Base-by-base conservation (phyloP, 225 moss, liverwort and hornwort genomes). In the Lunularia cruciata region DNA sequence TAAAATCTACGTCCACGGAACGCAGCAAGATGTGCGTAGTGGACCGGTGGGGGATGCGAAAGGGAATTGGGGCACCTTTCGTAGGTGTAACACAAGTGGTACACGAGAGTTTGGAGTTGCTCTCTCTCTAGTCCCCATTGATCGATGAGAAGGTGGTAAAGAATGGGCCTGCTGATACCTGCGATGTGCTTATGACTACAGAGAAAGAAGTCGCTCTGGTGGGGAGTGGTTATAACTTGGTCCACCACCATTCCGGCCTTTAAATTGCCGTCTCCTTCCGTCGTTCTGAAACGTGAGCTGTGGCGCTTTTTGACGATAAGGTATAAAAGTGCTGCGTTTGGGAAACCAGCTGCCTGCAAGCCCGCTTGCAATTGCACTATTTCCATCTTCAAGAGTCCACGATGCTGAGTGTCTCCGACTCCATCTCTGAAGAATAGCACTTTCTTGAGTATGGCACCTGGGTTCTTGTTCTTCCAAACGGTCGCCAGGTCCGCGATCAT, bases 21-120 rank as follows among this genome's bases (percentile, higher is more conserved):
- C 4, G 88, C 80, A 22, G 43, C 80, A 0, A 86, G 15, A 40
- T 84, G 84, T 4, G 86, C 84, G 47, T 86, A 89, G 43, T 80
- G 78, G 1, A 70, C 75, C 0, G 88, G 82, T 0, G 84, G 73
- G 0, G 61, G 57, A 8, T 82, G 55, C 0, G 89, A 81, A 3
- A 84, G 74, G 10, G 78, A 75, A n/a, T 38, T 51, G 0, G 67
- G 62, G 25, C 72, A 78, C 6, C 86, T 74, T 8, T 54, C 86
- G 65, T 54, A 84, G 0, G 76, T 60, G 25, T 86, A 80, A 55
- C 86, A 89, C 23, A 89, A 46, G 53, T 84, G 80, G 71, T 67
- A 82, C 22, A 82, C 75, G 4, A 84, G 48, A 23, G 73, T 68
- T 15, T 86, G 61, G 4, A 84, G 72, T 38, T 77, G 72, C 30